These are phyloP conservation scores for Cladorrhinum sp. DNA, from an alignment of 2,329 filamentous ascomycete species.

Conservation along the genomic window DNA sequence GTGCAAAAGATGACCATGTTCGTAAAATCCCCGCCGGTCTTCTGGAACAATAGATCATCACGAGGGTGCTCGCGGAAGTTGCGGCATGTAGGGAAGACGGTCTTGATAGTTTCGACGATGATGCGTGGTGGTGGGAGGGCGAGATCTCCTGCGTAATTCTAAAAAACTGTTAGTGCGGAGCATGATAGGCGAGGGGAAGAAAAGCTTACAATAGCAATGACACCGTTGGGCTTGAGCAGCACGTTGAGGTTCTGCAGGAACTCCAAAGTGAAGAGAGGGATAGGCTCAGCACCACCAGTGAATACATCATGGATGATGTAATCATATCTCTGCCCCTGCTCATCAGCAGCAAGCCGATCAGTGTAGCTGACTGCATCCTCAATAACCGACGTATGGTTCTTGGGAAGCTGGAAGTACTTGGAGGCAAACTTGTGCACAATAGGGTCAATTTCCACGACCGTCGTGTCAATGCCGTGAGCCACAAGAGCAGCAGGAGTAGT, in stretches of 20 bases:
- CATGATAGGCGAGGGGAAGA: neutral
- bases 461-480: constrained; percentile 84
- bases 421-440: constrained; percentile 79
- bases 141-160: constrained; percentile 96
- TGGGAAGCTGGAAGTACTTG: constrained; percentile 76
- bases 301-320: constrained; percentile 98
- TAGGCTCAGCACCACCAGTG: constrained; percentile 89
- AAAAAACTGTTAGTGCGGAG: neutral
- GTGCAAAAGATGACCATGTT: constrained; percentile 97
- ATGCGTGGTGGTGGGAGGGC: constrained; percentile 70
- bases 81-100: constrained; percentile 84
- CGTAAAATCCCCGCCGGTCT: constrained; percentile 68
- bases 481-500: constrained; percentile 86
- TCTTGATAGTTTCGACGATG: constrained; percentile 76
- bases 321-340: constrained; percentile 57
- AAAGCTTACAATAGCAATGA: constrained; percentile 76
- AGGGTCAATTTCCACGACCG: constrained; percentile 91
- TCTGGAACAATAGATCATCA: constrained; percentile 45
- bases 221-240: constrained; percentile 73
- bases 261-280: constrained; percentile 80
- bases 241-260: constrained; percentile 70
- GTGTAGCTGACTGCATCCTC: constrained; percentile 77
- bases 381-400: constrained; percentile 76
- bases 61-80: constrained; percentile 77
- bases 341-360: constrained; percentile 40